Evolutionary conservation across 305 asterid genomes (phyloP), one percentile per base, ranked within the genome.

Genomic region (Solanum hybrid): DNA sequence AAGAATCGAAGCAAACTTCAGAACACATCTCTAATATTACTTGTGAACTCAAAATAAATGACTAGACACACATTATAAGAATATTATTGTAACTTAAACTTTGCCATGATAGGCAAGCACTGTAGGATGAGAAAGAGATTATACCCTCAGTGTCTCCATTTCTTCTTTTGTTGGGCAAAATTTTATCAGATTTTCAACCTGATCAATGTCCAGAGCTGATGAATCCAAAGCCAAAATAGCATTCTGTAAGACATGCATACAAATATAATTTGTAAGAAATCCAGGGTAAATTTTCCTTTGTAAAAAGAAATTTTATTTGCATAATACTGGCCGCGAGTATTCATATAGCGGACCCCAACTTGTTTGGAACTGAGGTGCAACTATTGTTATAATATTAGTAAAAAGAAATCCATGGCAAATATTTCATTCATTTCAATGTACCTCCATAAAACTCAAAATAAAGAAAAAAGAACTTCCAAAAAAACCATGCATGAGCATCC

Each of bases 91-190:
- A 51, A 31, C 22, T 20, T 29, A 31, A 84, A 31, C 29, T 51
- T 84, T 88, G 79, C 76, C 41, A 61, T 31, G 12, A 38, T 31
- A 83, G 73, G 76, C 32, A 85, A 51, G 87, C 82, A 87, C 38
- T 79, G 51, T 86, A 45, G 73, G 92, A 86, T 51, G 78, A 65
- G 73, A 77, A 78, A 78, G 70, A 80, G 73, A 29, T 31, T 29
- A 79, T 93, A 97, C 99, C 98, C 95, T 96, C 45, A 96, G 93
- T 34, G 96, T 96, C 94, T 96, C 99, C 99, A 97, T 97, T 93
- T 97, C 99, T 92, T 97, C 99, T 94, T 96, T 97, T 83, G 99
- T 97, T 7, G 99, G 99, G 91, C 99, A 96, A 87, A 97, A 97
- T 90, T 97, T 97, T 88, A 97, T 97, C 84, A 97, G 98, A 96